These are phyloP conservation scores for Syzygium oleosum DNA, from an alignment of 345 rosid species.

Conservation along the genomic window DNA sequence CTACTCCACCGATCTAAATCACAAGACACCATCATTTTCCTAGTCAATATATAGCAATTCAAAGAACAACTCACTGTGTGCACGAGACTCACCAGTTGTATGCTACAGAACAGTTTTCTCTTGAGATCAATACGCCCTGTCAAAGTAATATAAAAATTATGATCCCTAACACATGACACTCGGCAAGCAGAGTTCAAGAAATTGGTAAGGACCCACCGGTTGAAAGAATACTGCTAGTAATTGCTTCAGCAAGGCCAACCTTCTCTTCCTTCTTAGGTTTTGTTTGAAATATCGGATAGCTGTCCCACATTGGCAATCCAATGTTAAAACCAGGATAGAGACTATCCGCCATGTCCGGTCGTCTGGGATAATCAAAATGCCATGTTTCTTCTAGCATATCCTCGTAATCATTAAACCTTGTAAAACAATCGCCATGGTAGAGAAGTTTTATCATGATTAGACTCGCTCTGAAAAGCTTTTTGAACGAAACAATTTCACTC, in stretches of 20 bases:
- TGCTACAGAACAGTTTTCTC: slow-evolving; percentile 78
- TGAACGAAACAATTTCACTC: slow-evolving; percentile 4
- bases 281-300: slow-evolving; percentile 40
- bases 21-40: slow-evolving; percentile 13
- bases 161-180: slow-evolving; percentile 1
- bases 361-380: slow-evolving; percentile 72
- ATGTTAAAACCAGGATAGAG: slow-evolving; percentile 34
- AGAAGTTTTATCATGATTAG: background rate
- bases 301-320: slow-evolving; percentile 87
- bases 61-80: background rate
- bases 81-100: slow-evolving; percentile 56
- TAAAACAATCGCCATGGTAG: background rate
- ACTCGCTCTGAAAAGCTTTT: background rate
- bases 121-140: slow-evolving; percentile 91
- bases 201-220: slow-evolving; percentile 39
- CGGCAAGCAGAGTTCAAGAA: background rate
- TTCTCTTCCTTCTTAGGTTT: slow-evolving; percentile 93
- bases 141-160: slow-evolving; percentile 6
- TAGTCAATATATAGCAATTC: background rate
- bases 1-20: slow-evolving; percentile 87
- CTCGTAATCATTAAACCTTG: slow-evolving; percentile 82
- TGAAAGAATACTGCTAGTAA: slow-evolving; percentile 76
- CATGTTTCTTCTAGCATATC: slow-evolving; percentile 90
- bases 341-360: slow-evolving; percentile 47
- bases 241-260: slow-evolving; percentile 94